Base-by-base conservation (phyloP, 345 rosid genomes). In the Garcia nutans region DNA sequence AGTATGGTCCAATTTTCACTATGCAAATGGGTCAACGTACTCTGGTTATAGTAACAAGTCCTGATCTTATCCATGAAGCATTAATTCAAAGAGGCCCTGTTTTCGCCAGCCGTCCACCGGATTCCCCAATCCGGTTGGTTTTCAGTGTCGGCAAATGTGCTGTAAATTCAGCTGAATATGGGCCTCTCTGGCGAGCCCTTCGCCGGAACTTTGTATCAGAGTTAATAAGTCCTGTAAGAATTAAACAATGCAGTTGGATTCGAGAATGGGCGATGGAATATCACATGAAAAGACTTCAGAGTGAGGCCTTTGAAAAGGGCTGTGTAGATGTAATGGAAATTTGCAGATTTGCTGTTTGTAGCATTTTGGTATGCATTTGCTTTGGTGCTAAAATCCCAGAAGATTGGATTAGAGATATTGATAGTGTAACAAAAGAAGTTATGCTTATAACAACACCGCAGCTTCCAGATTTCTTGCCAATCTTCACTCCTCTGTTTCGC, bases 21-120 rank as follows among this genome's bases (percentile, higher is more conserved):
- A 82, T 96, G 94, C 90, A 87, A 58, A 93, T 96, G 98, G 99
- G 99, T 24, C 98, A 96, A 73, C 94, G 98, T 9, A 91, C 91
- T n/a, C 80, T 93, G 72, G 86, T 96, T 24, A 90, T 96, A 1
- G 83, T 96, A 74, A 89, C 97, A 8, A 91, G 89, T 75, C 82
- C 93, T 2, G 89, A 83, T 57, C 93, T 93, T 64, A 96, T 96
- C 80, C 99, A 96, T 65, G 97, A 95, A 82, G 99, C 96, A 42
- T 81, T 95, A 12, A 87, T 95, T 64, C 88, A 87, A 70, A 83
- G 89, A 7, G 98, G 98, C 0, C 76, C 97, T 0, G 73, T 80
- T 1, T 91, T 95, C 63, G 97, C 94, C 17, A 88, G 89, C 60
- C 81, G 99, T 11, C 99, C 99, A 0, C 85, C 91, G 0, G 98